phyloP scores from a whole-genome alignment of 208 protist species.

The Leishmania major region DNA sequence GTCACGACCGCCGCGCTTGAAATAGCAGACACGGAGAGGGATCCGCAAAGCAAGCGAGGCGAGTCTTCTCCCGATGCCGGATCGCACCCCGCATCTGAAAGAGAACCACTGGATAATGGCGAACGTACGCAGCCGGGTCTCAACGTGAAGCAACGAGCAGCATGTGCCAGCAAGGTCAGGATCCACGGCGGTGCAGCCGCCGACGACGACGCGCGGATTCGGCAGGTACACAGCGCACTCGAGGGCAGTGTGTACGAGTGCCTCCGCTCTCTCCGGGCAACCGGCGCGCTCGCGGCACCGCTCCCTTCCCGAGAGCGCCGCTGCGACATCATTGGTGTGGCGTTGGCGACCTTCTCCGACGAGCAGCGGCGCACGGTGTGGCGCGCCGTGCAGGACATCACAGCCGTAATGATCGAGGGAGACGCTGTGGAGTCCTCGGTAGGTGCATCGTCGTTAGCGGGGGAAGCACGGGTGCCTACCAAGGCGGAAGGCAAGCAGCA shows the following conservation, averaged over 20 bases:
- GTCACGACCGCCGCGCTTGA: no score
- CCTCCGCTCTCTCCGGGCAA: conserved; percentile 18
- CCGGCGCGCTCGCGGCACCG: conserved; percentile 5
- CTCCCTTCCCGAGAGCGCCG: not conserved
- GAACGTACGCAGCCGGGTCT: not conserved
- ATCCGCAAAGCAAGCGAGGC: not conserved
- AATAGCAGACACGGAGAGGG: not conserved
- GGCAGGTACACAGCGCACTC: conserved; percentile 1
- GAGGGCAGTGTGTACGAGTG: conserved; percentile 18
- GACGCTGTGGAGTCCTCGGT: not conserved
- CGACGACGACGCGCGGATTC: not conserved
- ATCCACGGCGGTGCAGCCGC: not conserved
- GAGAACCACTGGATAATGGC: not conserved
- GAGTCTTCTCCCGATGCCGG: not conserved
- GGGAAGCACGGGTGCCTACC: not conserved
- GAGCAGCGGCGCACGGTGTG: conserved; percentile 5
- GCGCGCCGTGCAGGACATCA: conserved; percentile 1
- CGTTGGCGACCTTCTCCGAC: not conserved
- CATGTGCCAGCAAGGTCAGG: not conserved
- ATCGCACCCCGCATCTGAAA: not conserved
- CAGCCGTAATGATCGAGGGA: not conserved
- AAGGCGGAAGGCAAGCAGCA: not conserved
- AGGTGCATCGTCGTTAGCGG: not conserved
- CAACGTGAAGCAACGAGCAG: not conserved
- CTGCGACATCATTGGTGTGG: not conserved